These are phyloP conservation scores for Cladophialophora immunda DNA, from an alignment of 2,329 filamentous ascomycete genomes.

Conservation along the genomic window DNA sequence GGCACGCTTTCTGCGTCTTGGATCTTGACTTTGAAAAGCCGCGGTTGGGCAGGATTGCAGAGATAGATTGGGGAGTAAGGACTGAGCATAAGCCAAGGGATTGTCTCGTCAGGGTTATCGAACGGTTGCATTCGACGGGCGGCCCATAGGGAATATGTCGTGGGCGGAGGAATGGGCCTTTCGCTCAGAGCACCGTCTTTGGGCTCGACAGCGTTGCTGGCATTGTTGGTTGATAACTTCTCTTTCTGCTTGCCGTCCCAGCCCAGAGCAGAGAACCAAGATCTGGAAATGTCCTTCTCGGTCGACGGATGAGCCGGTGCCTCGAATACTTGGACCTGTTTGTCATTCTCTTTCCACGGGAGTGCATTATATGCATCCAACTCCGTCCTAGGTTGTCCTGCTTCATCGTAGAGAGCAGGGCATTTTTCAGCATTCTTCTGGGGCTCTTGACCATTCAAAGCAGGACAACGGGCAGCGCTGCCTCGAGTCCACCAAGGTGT, in stretches of 20 bases:
- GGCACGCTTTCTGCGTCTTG: constrained; percentile 33
- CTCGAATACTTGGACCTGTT: constrained; percentile 17
- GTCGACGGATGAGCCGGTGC: constrained; percentile 2
- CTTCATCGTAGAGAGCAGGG: constrained; percentile 31
- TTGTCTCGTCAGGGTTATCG: constrained; percentile 47
- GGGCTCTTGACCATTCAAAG: constrained; percentile 21
- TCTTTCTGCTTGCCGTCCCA: constrained; percentile 34
- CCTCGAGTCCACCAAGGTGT: constrained; percentile 30
- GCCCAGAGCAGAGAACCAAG: constrained; percentile 33
- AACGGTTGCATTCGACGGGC: constrained; percentile 43
- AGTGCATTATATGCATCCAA: constrained; percentile 31
- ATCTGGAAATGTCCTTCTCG: constrained; percentile 13
- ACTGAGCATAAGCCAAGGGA: constrained; percentile 55
- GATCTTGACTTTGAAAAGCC: constrained; percentile 34
- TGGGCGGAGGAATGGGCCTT: constrained; percentile 17
- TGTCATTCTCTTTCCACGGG: not conserved
- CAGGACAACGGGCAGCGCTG: constrained; percentile 26
- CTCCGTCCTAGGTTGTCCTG: constrained; percentile 33
- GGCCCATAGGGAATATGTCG: constrained; percentile 27
- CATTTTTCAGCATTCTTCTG: constrained; percentile 28
- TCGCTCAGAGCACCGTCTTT: constrained; percentile 1
- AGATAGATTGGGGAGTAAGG: constrained; percentile 62
- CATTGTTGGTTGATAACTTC: constrained; percentile 9
- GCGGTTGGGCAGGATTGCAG: constrained; percentile 33
- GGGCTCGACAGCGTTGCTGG: not conserved